Evolutionary conservation across 768 basidiomycete species (phyloP).

Genomic region (Tricholoma hemisulphureum): DNA sequence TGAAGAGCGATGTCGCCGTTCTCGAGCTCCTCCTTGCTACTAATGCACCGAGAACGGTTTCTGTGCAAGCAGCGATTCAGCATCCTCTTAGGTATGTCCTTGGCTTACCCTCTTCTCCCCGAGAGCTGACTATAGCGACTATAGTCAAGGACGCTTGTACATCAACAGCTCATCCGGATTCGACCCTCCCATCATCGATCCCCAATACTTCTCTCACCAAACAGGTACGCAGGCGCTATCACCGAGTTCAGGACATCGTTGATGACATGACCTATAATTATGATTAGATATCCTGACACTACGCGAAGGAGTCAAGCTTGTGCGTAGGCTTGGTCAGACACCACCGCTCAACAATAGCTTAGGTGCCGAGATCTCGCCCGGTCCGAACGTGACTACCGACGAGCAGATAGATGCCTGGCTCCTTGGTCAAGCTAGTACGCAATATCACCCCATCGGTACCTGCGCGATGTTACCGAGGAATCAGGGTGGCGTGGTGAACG

Average conservation of each 20-base stretch:
- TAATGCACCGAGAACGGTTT: constrained; percentile 37
- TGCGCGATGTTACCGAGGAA: constrained; percentile 56
- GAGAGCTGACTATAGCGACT: not conserved
- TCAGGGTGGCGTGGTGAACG: constrained; percentile 60
- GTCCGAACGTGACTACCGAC: constrained; percentile 50
- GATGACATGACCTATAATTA: not conserved
- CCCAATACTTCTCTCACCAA: constrained; percentile 58
- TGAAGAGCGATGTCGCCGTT: constrained; percentile 44
- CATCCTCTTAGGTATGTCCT: constrained; percentile 51
- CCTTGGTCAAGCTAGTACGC: constrained; percentile 40
- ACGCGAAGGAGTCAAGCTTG: constrained; percentile 62
- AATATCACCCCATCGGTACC: constrained; percentile 61
- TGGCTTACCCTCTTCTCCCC: not conserved
- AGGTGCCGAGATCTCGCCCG: constrained; percentile 48
- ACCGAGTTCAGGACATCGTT: not conserved
- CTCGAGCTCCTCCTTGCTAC: constrained; percentile 55
- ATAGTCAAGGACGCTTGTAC: constrained; percentile 56
- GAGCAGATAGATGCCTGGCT: constrained; percentile 56
- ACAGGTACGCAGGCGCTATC: constrained; percentile 35
- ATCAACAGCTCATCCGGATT: constrained; percentile 62
- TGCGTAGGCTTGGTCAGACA: constrained; percentile 51
- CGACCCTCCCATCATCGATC: constrained; percentile 61
- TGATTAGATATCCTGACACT: constrained; percentile 44
- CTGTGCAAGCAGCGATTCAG: constrained; percentile 66
- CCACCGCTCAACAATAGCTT: constrained; percentile 48